Base-by-base conservation (phyloP, 2,329 filamentous ascomycete genomes). In the Emydomyces testavorans region DNA sequence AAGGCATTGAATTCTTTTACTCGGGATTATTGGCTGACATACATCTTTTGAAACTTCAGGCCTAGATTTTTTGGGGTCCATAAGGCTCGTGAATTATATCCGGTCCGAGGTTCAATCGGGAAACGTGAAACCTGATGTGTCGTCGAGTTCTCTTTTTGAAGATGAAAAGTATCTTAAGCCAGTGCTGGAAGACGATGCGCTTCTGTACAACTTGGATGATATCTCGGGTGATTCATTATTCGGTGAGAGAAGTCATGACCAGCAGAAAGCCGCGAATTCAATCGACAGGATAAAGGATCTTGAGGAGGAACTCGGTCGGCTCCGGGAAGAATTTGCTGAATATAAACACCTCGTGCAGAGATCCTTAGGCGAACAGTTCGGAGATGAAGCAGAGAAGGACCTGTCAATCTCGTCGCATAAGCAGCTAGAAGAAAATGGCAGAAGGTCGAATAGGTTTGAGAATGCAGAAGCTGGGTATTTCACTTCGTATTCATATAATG, bases 181-280 rank as follows among this genome's bases (percentile, higher is more conserved):
- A 0, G 81, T 88, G 3, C 68, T 98, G 6, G 82, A 92, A 50
- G 87, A 95, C 56, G 92, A 98, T 62, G 85, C 89, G 3, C 71
- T 96, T 46, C 78, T 98, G 26, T 88, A 93, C 61, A 85, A 78
- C 48, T 72, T 98, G 16, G 90, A 94, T 54, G 92, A 95, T 53
- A 71, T 94, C 7, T 67, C 71, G 31, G 65, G 71, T 23, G 65
- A 67, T 65, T 13, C 11, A 20, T n/a, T n/a, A n/a, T n/a, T n/a
- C 55, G 3, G 57, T 54, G 32, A 56, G n/a, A 23, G 38, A 50
- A 34, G 10, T 16, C 6, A 24, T 16, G 21, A 26, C n/a, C 16
- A 52, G 49, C 46, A 52, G 53, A 64, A 59, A 16, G 60, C 63
- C 23, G 51, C 53, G n/a, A 56, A 61, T 16, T 64, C 71, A 16